Evolutionary conservation across 108 stramenopile species (phyloP).

Genomic region (Chaetoceros muelleri): DNA sequence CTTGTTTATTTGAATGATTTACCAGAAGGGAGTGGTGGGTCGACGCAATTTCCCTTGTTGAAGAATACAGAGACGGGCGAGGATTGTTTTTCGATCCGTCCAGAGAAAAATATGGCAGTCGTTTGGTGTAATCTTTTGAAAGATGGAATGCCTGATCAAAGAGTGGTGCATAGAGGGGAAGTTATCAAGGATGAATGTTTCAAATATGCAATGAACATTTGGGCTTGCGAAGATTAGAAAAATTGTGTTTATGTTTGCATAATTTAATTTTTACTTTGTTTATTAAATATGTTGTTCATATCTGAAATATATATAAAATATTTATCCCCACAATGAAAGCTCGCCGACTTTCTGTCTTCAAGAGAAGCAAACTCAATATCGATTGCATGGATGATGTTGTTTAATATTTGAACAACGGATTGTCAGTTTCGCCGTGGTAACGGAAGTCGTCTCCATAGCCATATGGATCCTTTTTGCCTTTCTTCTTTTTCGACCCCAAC

Average conservation of each 20-base stretch:
- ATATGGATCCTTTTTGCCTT: neutral
- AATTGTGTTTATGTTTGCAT: no score
- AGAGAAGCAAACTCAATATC: no score
- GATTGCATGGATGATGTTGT: no score
- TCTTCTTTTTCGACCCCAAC: neutral
- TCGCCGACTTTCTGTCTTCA: no score
- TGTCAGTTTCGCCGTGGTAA: neutral
- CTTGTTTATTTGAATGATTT: slow-evolving; percentile 19
- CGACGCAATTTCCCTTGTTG: neutral
- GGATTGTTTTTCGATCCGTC: slow-evolving; percentile 3
- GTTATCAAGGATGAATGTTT: neutral
- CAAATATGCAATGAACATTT: slow-evolving; percentile 18
- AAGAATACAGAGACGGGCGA: neutral
- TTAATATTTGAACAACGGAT: neutral
- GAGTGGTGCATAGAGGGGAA: slow-evolving; percentile 8
- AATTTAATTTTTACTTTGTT: no score
- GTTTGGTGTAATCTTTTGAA: slow-evolving; percentile 6
- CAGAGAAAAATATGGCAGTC: slow-evolving; percentile 6
- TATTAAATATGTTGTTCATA: no score
- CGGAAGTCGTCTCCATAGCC: neutral
- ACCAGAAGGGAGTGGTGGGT: neutral
- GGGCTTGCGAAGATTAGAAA: slow-evolving; percentile 6
- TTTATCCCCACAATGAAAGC: no score
- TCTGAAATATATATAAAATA: no score
- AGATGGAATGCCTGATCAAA: slow-evolving; percentile 4